Base-by-base conservation (phyloP, 2,329 filamentous ascomycete genomes). In the Mycosphaerella sp. region DNA sequence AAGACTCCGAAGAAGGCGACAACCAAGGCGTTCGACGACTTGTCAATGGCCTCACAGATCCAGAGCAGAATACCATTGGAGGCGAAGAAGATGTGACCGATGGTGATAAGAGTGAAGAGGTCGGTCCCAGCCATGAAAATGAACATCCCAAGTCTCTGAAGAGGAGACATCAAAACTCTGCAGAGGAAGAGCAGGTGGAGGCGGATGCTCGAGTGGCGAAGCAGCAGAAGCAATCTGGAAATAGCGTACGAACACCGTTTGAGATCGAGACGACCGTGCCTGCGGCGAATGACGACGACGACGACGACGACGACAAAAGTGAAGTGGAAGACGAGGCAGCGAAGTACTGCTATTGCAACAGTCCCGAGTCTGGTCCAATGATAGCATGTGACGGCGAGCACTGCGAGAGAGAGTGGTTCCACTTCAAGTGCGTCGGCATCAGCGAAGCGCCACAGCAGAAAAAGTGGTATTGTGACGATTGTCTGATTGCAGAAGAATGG, bases 321-420 rank as follows among this genome's bases (percentile, higher is more conserved):
- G 30, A 9, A 25, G 47, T 25, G n/a, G 28, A 47, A 25, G 41
- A 39, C 16, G 35, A 44, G 41, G 41, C 21, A 4, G 21, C 41
- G 9, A 32, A 18, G 9, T 61, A 54, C 34, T 62, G 60, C 44
- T 60, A 54, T 40, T 61, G 60, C 52, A n/a, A n/a, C 13, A n/a
- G 4, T 10, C 8, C 44, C 9, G 35, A 34, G 12, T 46, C 44
- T 4, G 57, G 63, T 13, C 55, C 49, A 63, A 91, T 91, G 87
- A 85, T 91, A 58, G 87, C 85, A 25, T 91, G 87, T 71, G 87
- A 91, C 72, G 88, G 89, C 66, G 41, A 48, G 73, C 72, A 85
- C 70, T 91, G 87, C 70, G 81, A 86, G 59, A 79, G 81, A 53
- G 85, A 89, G 66, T 90, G 87, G 87, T 91, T 89, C 67, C 87